Percentiles rank a stretch among this genome's conserved stretches.
phyloP scores from a whole-genome alignment of 257 asterid species.

The Rauvolfia tetraphylla region DNA sequence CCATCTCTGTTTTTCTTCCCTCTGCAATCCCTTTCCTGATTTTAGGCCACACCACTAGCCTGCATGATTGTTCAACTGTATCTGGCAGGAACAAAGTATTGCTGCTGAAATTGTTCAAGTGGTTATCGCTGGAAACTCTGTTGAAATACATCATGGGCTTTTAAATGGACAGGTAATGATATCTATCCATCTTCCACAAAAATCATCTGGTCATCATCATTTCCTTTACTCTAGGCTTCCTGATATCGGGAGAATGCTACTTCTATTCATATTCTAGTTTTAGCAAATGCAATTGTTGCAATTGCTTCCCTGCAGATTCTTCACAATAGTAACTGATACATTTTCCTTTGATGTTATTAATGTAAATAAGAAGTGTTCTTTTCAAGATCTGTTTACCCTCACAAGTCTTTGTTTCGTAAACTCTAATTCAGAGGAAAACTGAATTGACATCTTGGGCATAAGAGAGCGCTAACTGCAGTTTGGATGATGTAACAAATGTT shows the following conservation, averaged over 20 bases:
- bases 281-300: neutral
- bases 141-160: constrained; percentile 66
- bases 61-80: constrained; percentile 18
- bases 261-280: neutral
- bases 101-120: constrained; percentile 93
- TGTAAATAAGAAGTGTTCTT: neutral
- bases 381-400: neutral
- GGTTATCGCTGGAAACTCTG: constrained; percentile 88
- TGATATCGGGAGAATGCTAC: neutral
- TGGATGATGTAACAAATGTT: neutral
- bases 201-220: neutral
- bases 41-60: constrained; percentile 18
- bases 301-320: neutral
- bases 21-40: constrained; percentile 11
- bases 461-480: neutral
- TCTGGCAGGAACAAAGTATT: constrained; percentile 67
- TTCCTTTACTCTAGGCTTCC: neutral
- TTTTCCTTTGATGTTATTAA: neutral
- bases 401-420: too few species aligned
- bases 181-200: neutral
- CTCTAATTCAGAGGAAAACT: neutral
- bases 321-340: neutral
- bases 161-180: constrained; percentile 83
- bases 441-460: neutral
- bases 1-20: constrained; percentile 16